Evolutionary conservation across 352 stramenopile species (phyloP).

Genomic region (Saprolegnia parasitica): DNA sequence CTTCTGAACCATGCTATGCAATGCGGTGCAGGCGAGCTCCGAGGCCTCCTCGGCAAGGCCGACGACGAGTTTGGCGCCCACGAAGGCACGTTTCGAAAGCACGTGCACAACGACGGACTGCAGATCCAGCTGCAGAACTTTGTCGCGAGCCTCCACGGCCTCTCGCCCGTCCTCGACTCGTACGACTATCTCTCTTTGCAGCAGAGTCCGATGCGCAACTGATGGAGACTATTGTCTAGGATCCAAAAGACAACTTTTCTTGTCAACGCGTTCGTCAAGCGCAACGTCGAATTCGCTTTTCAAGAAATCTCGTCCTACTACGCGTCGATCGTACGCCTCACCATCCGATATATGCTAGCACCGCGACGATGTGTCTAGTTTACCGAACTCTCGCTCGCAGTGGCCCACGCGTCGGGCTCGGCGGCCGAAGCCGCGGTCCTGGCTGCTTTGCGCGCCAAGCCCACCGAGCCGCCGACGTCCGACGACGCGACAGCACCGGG

Average conservation of each 20-base stretch:
- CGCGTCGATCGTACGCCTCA: conserved; percentile 44
- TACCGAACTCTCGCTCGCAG: conserved; percentile 73
- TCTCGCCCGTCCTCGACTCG: conserved; percentile 44
- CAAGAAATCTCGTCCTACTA: conserved; percentile 86
- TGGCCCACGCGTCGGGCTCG: conserved; percentile 35
- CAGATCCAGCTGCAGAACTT: conserved; percentile 77
- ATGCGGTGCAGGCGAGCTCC: conserved; percentile 37
- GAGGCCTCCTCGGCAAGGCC: conserved; percentile 70
- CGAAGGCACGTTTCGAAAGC: conserved; percentile 43
- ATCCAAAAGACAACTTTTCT: conserved; percentile 56
- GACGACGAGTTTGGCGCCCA: conserved; percentile 72
- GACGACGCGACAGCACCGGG: neutral
- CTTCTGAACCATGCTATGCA: no score
- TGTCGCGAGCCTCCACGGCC: conserved; percentile 48
- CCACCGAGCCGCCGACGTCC: neutral
- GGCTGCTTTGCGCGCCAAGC: neutral
- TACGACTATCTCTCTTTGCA: no score
- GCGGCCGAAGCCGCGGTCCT: conserved; percentile 23
- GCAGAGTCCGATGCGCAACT: no score
- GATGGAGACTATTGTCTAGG: neutral
- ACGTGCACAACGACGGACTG: conserved; percentile 47
- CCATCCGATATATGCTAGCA: no score
- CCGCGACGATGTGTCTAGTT: conserved; percentile 36
- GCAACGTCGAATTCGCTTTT: conserved; percentile 69
- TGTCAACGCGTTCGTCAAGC: conserved; percentile 75